phyloP scores from a whole-genome alignment of 257 asterid species.

The Paraleonurus japonicus region DNA sequence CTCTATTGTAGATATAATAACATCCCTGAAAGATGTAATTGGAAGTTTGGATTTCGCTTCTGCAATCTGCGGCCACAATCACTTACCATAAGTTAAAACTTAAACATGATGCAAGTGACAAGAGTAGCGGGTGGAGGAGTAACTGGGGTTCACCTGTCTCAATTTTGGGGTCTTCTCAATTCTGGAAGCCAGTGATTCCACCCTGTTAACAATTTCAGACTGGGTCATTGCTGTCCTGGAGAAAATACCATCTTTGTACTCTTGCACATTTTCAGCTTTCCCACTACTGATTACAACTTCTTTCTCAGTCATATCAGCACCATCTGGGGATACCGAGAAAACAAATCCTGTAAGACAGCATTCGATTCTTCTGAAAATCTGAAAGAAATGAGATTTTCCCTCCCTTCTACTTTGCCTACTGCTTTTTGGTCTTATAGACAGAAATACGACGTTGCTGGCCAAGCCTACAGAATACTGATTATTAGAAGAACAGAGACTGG shows the following conservation, averaged over 20 bases:
- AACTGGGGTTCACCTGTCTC: slow-evolving; percentile 64
- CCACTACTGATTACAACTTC: slow-evolving; percentile 36
- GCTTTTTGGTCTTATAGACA: slow-evolving; percentile 49
- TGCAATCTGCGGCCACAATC: slow-evolving; percentile 47
- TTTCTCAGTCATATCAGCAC: slow-evolving; percentile 43
- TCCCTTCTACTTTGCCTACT: slow-evolving; percentile 24
- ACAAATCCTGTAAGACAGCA: slow-evolving; percentile 61
- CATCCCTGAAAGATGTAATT: slow-evolving; percentile 72
- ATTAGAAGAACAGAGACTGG: slow-evolving; percentile 18
- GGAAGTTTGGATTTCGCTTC: slow-evolving; percentile 81
- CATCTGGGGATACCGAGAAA: slow-evolving; percentile 78
- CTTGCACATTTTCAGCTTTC: slow-evolving; percentile 25
- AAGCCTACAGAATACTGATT: slow-evolving; percentile 42
- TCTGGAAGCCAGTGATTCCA: slow-evolving; percentile 52
- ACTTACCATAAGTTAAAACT: slow-evolving; percentile 11
- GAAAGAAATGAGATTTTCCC: slow-evolving; percentile 46
- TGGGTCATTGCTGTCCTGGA: slow-evolving; percentile 47
- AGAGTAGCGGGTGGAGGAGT: background rate
- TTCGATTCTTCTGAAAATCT: slow-evolving; percentile 62
- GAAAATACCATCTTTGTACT: slow-evolving; percentile 55
- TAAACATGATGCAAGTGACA: background rate
- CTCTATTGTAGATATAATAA: slow-evolving; percentile 59
- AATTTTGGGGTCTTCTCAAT: slow-evolving; percentile 46
- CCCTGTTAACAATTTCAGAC: slow-evolving; percentile 57
- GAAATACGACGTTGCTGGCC: slow-evolving; percentile 56